Evolutionary conservation across 345 rosid genomes (phyloP).

Genomic region (Syzygium aromaticum): DNA sequence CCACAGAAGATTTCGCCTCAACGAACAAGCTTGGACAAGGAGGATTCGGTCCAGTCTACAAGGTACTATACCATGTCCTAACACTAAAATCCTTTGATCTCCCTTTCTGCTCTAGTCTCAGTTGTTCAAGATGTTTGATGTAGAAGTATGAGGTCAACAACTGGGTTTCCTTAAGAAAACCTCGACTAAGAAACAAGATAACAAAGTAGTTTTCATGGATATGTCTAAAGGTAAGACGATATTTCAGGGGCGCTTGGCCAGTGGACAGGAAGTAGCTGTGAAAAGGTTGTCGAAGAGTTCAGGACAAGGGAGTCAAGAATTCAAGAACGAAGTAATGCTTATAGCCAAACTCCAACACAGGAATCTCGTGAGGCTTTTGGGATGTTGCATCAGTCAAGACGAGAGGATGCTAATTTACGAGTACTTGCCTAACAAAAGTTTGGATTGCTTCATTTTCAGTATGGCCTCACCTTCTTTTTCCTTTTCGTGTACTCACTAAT

Average conservation of each 20-base stretch:
- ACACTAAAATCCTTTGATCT: background rate
- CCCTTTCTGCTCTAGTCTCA: background rate
- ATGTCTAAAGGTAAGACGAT: no score
- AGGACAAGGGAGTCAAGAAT: background rate
- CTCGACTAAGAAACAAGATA: no score
- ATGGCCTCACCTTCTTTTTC: no score
- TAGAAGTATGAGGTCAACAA: background rate
- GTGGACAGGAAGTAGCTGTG: constrained; percentile 9
- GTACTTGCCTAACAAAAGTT: background rate
- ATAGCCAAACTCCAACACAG: constrained; percentile 9
- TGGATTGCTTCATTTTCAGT: background rate
- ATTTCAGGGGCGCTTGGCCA: background rate
- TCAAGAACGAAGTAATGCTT: background rate
- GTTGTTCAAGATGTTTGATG: background rate
- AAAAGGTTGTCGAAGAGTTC: constrained; percentile 6
- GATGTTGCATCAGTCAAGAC: background rate
- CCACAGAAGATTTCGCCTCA: background rate
- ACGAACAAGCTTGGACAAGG: constrained; percentile 2
- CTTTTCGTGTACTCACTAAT: no score
- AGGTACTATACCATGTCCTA: background rate
- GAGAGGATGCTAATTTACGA: background rate
- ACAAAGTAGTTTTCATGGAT: no score
- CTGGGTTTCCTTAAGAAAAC: background rate
- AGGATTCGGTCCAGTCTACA: constrained; percentile 2
- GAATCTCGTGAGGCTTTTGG: background rate